These are phyloP conservation scores for Arctium minus DNA, from an alignment of 129 eudicot genomes.

Conservation along the genomic window DNA sequence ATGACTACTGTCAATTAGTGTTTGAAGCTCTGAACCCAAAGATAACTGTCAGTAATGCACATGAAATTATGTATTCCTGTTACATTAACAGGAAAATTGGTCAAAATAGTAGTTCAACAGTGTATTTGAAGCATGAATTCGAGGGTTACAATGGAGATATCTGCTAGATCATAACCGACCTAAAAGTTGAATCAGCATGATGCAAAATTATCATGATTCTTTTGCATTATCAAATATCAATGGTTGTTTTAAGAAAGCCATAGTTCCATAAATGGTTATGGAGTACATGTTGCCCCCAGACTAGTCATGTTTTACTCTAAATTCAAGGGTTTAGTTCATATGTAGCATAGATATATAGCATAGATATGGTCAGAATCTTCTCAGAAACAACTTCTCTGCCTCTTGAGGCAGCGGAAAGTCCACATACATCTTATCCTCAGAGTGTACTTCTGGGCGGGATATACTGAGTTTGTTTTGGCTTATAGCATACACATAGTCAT, in stretches of 20 bases:
- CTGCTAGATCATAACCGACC: not conserved
- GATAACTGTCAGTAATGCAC: not conserved
- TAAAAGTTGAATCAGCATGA: not conserved
- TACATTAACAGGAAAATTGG: not conserved
- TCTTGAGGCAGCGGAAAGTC: too few species aligned
- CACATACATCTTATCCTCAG: too few species aligned
- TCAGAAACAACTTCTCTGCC: too few species aligned
- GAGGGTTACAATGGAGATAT: not conserved
- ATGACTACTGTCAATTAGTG: not conserved
- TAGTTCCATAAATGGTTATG: not conserved
- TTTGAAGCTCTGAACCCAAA: not conserved
- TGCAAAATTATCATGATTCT: not conserved
- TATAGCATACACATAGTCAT: too few species aligned
- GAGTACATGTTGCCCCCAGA: too few species aligned
- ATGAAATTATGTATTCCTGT: not conserved
- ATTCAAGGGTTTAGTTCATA: not conserved
- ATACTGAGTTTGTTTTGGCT: too few species aligned
- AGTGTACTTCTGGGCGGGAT: too few species aligned
- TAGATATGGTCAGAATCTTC: too few species aligned
- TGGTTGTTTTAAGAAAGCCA: not conserved
- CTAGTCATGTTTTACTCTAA: not conserved
- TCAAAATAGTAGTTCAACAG: not conserved
- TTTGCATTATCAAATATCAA: not conserved
- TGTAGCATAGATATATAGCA: not conserved
- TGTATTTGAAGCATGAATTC: not conserved